phyloP scores from a whole-genome alignment of 495 filamentous ascomycete species.

The Penicillium steckii region DNA sequence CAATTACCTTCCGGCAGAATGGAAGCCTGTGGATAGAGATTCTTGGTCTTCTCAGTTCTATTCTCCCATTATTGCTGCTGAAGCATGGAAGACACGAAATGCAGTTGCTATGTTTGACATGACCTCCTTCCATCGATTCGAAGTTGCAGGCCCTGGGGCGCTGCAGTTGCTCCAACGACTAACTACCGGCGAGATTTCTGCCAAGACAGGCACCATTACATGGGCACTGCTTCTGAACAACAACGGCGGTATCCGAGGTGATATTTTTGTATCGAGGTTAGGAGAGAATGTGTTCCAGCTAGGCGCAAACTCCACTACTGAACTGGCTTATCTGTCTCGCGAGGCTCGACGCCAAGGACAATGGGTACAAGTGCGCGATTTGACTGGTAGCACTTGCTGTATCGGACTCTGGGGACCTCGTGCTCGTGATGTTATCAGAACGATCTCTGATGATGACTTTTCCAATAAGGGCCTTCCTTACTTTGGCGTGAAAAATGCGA shows the following conservation, averaged over 20 bases:
- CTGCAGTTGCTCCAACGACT: slow-evolving; percentile 42
- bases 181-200: slow-evolving; percentile 40
- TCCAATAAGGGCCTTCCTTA: slow-evolving; percentile 40
- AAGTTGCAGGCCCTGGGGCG: slow-evolving; percentile 47
- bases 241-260: slow-evolving; percentile 39
- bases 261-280: slow-evolving; percentile 41
- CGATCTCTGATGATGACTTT: slow-evolving; percentile 36
- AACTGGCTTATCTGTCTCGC: slow-evolving; percentile 42
- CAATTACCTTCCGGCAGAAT: slow-evolving; percentile 38
- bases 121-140: slow-evolving; percentile 50
- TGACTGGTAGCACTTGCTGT: slow-evolving; percentile 50
- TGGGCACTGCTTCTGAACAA: slow-evolving; percentile 46
- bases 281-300: slow-evolving; percentile 42
- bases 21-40: slow-evolving; percentile 45
- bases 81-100: slow-evolving; percentile 53
- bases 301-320: slow-evolving; percentile 42
- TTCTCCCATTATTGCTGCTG: slow-evolving; percentile 48
- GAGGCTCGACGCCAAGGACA: slow-evolving; percentile 38
- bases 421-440: slow-evolving; percentile 34
- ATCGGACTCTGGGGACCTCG: slow-evolving; percentile 53
- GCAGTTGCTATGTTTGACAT: slow-evolving; percentile 55
- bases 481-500: slow-evolving; percentile 33
- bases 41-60: slow-evolving; percentile 44
- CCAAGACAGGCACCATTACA: slow-evolving; percentile 35
- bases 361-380: slow-evolving; percentile 44